Evolutionary conservation across 305 asterid species (phyloP).

Genomic region (Fraxinus platypoda): DNA sequence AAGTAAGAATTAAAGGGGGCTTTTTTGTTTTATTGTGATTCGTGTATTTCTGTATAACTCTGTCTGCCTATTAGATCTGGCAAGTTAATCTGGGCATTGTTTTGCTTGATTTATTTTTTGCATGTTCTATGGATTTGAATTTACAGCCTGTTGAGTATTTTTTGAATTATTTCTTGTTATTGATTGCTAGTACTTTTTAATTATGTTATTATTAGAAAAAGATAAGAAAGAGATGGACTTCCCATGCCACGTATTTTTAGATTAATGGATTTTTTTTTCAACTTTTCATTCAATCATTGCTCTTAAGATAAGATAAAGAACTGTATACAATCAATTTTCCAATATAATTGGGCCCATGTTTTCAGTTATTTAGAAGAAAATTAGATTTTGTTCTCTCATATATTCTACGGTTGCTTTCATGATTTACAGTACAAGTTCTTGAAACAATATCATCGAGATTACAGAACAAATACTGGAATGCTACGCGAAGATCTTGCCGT

Average conservation of each 20-base stretch:
- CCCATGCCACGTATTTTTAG: not conserved
- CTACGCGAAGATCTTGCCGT: constrained; percentile 49
- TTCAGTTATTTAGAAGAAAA: not conserved
- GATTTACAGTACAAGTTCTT: constrained; percentile 56
- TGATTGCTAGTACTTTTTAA: not conserved
- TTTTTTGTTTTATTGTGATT: not conserved
- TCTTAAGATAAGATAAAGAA: not conserved
- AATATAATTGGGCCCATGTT: not conserved
- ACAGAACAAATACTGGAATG: constrained; percentile 49
- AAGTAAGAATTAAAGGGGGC: not conserved
- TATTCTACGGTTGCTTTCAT: constrained; percentile 1
- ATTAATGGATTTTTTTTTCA: not conserved
- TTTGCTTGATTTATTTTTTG: not conserved
- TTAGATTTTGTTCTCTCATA: not conserved
- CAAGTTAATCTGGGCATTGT: not conserved
- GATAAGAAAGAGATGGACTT: not conserved
- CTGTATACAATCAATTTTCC: not conserved
- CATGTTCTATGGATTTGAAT: not conserved
- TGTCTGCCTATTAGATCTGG: not conserved
- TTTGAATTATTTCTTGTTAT: not conserved
- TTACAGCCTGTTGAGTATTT: not conserved
- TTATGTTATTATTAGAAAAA: not conserved
- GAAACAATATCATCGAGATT: constrained; percentile 59
- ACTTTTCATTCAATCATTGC: not conserved
- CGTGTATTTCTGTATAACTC: not conserved